A percentile compares a stretch with the other conserved stretches of the same genome.
These are phyloP conservation scores for Mesembryanthemum crystallinum DNA, from an alignment of 148 eudicot genomes.

Conservation along the genomic window DNA sequence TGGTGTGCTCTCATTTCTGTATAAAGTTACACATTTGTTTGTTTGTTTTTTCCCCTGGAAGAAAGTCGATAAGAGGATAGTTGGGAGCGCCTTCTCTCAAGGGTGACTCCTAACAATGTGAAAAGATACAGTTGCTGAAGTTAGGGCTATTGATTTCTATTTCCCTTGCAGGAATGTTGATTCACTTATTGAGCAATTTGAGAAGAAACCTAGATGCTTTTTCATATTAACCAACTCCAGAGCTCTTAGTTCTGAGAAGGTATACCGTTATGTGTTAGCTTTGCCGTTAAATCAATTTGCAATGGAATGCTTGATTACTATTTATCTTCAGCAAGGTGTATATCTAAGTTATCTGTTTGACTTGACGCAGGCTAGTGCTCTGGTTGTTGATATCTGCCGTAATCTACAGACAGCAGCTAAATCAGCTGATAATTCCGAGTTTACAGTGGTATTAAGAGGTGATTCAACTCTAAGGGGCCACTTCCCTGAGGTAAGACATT, in stretches of 20 bases:
- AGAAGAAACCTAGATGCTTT: conserved; percentile 74
- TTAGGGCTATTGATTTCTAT: not conserved
- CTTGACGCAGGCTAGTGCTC: conserved; percentile 66
- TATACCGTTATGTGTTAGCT: conserved; percentile 20
- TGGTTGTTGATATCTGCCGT: conserved; percentile 72
- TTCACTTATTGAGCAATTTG: conserved; percentile 72
- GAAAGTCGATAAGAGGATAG: not conserved
- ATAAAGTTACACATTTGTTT: too few relatives aligned
- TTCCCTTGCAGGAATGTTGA: conserved; percentile 59
- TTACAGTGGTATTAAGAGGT: conserved; percentile 89
- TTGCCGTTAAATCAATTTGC: not conserved
- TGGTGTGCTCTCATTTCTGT: not conserved
- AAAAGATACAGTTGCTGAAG: not conserved
- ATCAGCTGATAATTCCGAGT: conserved; percentile 52
- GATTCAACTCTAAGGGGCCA: conserved; percentile 97
- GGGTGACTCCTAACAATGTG: too few relatives aligned
- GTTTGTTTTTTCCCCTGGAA: too few relatives aligned
- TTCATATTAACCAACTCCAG: conserved; percentile 96
- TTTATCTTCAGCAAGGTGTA: not conserved
- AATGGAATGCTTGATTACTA: not conserved
- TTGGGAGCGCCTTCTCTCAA: not conserved
- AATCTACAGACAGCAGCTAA: conserved; percentile 71
- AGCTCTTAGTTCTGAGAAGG: conserved; percentile 81
- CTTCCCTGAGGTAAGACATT: conserved; percentile 81
- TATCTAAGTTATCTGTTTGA: conserved; percentile 16